Evolutionary conservation across 441 rosid species (phyloP).

Genomic region (Hypseocharis bilobata): DNA sequence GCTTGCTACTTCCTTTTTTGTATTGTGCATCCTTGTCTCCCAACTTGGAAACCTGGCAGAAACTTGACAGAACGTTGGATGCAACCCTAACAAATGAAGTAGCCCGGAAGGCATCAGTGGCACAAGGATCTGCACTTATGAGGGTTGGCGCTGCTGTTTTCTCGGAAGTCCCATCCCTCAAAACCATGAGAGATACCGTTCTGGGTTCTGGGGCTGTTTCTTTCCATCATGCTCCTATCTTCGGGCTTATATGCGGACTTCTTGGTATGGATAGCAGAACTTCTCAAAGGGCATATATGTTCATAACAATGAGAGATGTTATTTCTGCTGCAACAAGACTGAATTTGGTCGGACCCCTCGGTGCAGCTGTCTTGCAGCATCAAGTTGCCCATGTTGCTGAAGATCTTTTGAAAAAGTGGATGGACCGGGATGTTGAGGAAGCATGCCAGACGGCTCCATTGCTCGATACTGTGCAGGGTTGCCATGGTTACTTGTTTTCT

Average conservation of each 20-base stretch:
- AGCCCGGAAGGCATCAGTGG: conserved; percentile 53
- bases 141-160: conserved; percentile 64
- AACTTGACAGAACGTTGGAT: conserved; percentile 43
- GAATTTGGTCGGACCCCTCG: conserved; percentile 66
- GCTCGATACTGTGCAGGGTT: conserved; percentile 67
- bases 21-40: conserved; percentile 46
- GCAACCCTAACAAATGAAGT: conserved; percentile 74
- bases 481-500: conserved; percentile 70
- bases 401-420: conserved; percentile 45
- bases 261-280: conserved; percentile 52
- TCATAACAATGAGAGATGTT: conserved; percentile 59
- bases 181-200: conserved; percentile 40
- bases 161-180: conserved; percentile 51
- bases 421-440: conserved; percentile 48
- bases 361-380: conserved; percentile 73
- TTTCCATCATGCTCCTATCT: conserved; percentile 72
- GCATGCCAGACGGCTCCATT: conserved; percentile 76
- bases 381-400: conserved; percentile 53
- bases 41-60: conserved; percentile 36
- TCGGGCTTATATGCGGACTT: conserved; percentile 72
- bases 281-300: conserved; percentile 71
- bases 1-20: conserved; percentile 74
- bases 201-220: conserved; percentile 28
- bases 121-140: conserved; percentile 79
- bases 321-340: conserved; percentile 74